Base-by-base conservation (phyloP, 495 filamentous ascomycete species). In the Glarea lozoyensis region DNA sequence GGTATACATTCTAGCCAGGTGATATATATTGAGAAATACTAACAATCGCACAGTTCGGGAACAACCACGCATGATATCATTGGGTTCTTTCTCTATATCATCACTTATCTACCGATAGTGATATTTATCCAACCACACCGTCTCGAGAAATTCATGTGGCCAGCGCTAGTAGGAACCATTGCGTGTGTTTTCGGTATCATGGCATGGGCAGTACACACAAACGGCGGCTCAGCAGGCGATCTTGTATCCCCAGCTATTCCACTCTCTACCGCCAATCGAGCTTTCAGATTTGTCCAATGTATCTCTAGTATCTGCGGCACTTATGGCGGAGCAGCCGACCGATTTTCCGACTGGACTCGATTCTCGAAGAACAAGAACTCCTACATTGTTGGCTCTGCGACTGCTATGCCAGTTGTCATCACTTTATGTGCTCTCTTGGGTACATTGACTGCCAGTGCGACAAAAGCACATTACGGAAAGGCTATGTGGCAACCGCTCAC, bases 401-500 rank as follows among this genome's bases (percentile, higher is more conserved):
- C 49, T 40, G 48, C 49, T 10, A 45, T 60, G 17, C 35, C 50
- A 4, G 18, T 60, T 31, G 49, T 57, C 17, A 56, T 51, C 25
- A 60, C 58, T 11, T 20, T 61, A 1, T 57, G 58, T 19, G 54
- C 62, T 9, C 41, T 62, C 1, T 45, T 63, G 21, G 61, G 61
- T 15, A 57, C 58, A 41, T 39, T 69, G 23, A 56, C 61, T 11
- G 59, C 64, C 2, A 58, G 58, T 21, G 63, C 65, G 2, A 60
- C 63, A 1, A 50, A 51, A 24, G 35, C 50, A 32, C 47, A 60
- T 10, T 65, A 59, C 42, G 61, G 50, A 17, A 52, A 46, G 20
- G 45, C 56, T 11, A 46, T 60, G 38, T 67, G 65, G 64, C 63
- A 66, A 30, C 56, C 66, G 4, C 58, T 58, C 11, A 50, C 47